These are phyloP conservation scores for Colletotrichum aenigma DNA, from an alignment of 2,329 filamentous ascomycete species.

Conservation along the genomic window DNA sequence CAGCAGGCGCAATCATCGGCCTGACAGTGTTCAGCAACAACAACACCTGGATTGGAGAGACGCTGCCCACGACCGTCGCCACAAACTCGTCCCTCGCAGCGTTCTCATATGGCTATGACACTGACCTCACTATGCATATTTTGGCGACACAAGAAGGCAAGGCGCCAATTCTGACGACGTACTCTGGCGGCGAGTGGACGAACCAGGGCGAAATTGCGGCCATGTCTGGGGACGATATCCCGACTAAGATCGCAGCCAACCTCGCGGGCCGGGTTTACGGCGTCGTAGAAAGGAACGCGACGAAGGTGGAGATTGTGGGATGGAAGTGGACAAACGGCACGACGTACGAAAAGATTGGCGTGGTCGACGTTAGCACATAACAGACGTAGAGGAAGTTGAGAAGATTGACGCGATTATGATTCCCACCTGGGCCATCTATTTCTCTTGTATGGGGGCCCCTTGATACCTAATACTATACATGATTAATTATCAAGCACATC, in stretches of 20 bases:
- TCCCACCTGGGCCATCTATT: background rate
- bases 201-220: background rate
- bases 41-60: background rate
- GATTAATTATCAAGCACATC: background rate
- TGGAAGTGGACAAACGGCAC: constrained; percentile 21
- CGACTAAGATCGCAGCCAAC: constrained; percentile 11
- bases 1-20: background rate
- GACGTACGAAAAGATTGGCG: constrained; percentile 16
- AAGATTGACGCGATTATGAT: background rate
- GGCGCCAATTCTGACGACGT: background rate
- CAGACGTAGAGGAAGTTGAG: background rate
- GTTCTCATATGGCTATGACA: constrained; percentile 16
- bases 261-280: constrained; percentile 15
- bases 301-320: constrained; percentile 11
- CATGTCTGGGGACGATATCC: constrained; percentile 8
- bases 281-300: background rate
- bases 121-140: constrained; percentile 11
- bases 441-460: background rate
- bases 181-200: constrained; percentile 2
- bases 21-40: background rate
- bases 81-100: background rate
- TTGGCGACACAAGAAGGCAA: background rate
- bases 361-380: constrained; percentile 1
- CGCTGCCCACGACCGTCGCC: background rate
- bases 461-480: background rate